phyloP scores from a whole-genome alignment of 768 basidiomycete genomes.

The Kwoniella europaea region DNA sequence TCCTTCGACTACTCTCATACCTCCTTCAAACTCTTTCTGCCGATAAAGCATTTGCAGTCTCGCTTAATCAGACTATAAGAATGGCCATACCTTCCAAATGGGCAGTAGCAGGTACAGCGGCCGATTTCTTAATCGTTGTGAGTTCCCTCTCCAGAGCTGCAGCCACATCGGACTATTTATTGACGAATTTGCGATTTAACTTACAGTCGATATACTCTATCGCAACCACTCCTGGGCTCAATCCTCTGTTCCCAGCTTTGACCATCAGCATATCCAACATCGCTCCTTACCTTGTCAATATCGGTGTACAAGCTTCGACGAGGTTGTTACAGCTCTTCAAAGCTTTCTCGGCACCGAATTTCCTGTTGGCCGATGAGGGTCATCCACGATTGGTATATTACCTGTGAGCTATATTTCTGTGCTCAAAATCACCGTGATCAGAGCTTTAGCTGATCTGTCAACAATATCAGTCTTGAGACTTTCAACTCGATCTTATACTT shows the following conservation, averaged over 20 bases:
- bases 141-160: conserved; percentile 48
- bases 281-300: conserved; percentile 81
- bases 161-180: neutral
- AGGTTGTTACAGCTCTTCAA: conserved; percentile 85
- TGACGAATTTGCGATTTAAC: neutral
- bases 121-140: conserved; percentile 87
- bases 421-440: neutral
- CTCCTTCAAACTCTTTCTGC: conserved; percentile 89
- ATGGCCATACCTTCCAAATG: conserved; percentile 75
- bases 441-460: neutral
- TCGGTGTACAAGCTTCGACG: conserved; percentile 79
- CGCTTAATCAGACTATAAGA: conserved; percentile 67
- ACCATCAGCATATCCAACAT: conserved; percentile 87
- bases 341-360: conserved; percentile 86
- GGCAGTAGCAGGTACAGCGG: conserved; percentile 72
- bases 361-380: conserved; percentile 90
- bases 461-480: conserved; percentile 72
- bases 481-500: conserved; percentile 84
- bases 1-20: conserved; percentile 87
- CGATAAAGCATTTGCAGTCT: conserved; percentile 75
- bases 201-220: conserved; percentile 82
- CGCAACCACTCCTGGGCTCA: conserved; percentile 84
- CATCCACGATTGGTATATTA: conserved; percentile 92
- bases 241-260: conserved; percentile 86
- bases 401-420: conserved; percentile 63